Evolutionary conservation across 495 filamentous ascomycete genomes (phyloP).

Genomic region (Podospora fimiseda): DNA sequence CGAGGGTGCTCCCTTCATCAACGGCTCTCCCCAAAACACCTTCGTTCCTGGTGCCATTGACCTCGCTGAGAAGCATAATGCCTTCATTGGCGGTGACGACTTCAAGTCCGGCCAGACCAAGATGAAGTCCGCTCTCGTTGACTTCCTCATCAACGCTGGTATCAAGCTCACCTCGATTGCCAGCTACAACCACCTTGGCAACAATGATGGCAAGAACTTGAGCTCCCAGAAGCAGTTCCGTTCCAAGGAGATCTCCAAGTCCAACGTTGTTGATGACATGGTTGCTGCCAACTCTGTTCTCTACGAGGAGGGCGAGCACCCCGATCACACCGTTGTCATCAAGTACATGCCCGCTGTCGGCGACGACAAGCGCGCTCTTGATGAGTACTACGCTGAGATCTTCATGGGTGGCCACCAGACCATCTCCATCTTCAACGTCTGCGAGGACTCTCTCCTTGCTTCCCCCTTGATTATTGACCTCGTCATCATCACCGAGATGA

Average conservation of each 20-base stretch:
- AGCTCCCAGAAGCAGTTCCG: slow-evolving; percentile 97
- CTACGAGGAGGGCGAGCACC: slow-evolving; percentile 82
- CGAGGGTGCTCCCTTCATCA: slow-evolving; percentile 92
- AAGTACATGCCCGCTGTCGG: slow-evolving; percentile 99
- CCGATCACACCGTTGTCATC: slow-evolving; percentile 86
- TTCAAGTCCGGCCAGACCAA: slow-evolving; percentile 99
- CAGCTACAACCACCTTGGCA: slow-evolving; percentile 98
- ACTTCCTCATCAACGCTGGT: slow-evolving; percentile 97
- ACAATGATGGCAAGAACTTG: slow-evolving; percentile 98
- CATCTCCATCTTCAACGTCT: slow-evolving; percentile 95
- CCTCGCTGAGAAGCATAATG: slow-evolving; percentile 76
- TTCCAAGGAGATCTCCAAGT: slow-evolving; percentile 99
- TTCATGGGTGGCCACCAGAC: slow-evolving; percentile 99
- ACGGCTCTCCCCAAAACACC: slow-evolving; percentile 98
- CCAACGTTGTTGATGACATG: slow-evolving; percentile 99
- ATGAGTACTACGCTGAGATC: slow-evolving; percentile 99
- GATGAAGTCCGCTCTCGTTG: slow-evolving; percentile 98
- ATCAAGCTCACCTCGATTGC: slow-evolving; percentile 99
- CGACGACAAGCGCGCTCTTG: slow-evolving; percentile 97
- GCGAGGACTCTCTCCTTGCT: slow-evolving; percentile 96
- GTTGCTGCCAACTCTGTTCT: slow-evolving; percentile 89
- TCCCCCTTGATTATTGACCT: slow-evolving; percentile 97
- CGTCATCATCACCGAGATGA: slow-evolving; percentile 87
- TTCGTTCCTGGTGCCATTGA: slow-evolving; percentile 91
- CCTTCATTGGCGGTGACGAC: slow-evolving; percentile 97